Evolutionary conservation across 441 rosid genomes (phyloP), one percentile per base, ranked within the genome.

Genomic region (Gossypium schwendimanii): DNA sequence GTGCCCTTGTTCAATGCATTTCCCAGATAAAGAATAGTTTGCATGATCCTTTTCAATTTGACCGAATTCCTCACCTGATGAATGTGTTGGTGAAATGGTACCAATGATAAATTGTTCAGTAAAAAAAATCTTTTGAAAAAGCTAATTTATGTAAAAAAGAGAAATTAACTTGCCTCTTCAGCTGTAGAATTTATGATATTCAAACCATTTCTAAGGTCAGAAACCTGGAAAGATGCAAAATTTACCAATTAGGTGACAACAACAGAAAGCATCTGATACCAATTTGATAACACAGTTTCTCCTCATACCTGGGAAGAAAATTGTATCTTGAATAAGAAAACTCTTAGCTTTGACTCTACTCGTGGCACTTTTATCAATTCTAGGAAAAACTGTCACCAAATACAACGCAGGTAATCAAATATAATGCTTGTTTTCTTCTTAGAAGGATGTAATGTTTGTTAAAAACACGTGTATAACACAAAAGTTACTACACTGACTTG

Each of bases 1-100:
- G 97, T 91, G 79, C 98, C 98, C 23, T 88, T 94, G 87, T 93
- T 93, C 85, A 93, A 84, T 45, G 97, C 97, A 81, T 92, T 94
- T 54, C 97, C 98, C 77, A 94, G 76, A 70, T 92, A 89, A 75
- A 94, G 98, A 81, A 94, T 88, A 63, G 91, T 86, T 80, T 92
- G 97, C 97, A 94, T 87, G 69, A 92, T 86, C 83, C 92, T 83
- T 85, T 84, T 94, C 82, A 94, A 80, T 83, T 91, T 94, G 72
- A 58, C 80, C 3, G 97, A 94, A 75, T 84, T 80, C 79, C 90
- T 87, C 74, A 90, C 83, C 98, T 94, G 90, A 76, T 63, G 68
- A 75, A 67, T 47, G 74, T 63, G 74, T 62, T 59, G 65, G 63
- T 73, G 69, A 71, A 79, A 57, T 60, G 28, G 44, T 67, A 47